Base-by-base conservation (phyloP, 306 rosid genomes). In the Vigna unguiculata region DNA sequence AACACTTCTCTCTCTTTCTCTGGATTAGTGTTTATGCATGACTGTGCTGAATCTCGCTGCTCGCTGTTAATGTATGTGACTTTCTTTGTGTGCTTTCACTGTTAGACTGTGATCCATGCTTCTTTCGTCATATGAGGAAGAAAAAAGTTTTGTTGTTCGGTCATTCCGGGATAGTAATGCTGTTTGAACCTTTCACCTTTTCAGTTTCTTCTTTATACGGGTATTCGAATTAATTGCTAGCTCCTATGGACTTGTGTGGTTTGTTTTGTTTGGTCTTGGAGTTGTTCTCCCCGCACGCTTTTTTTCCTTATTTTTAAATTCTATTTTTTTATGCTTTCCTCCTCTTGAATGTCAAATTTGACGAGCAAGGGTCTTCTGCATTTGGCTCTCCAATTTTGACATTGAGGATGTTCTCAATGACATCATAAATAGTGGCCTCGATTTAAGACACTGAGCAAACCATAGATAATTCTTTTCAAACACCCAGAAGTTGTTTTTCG, bases 361-460 rank as follows among this genome's bases (percentile, higher is more conserved):
- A 51, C 72, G 67, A 69, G 66, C 67, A 72, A 40, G 14, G 60
- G 76, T 61, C 82, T 85, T 77, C 48, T 58, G 51, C 69, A 43
- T 78, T 72, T 47, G 77, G 78, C 86, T 78, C 85, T 83, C 83
- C 79, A 85, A 73, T 77, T 76, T 83, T 84, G 84, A 83, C 85
- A 82, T 71, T 47, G 82, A 78, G 58, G 83, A 77, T 62, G 71
- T 83, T 70, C n/a, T 77, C 41, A 78, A 63, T 69, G 89, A 60
- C 85, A 68, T 61, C 59, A 77, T 71, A 81, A 81, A 80, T 79
- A 78, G 85, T 87, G 58, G 71, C 83, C 69, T 76, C 36, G 80
- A 68, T 80, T 24, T 38, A 65, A 66, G 30, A 69, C 69, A 52
- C 64, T 63, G 74, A 57, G 71, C 72, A 72, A 49, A 55, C 83